These are phyloP conservation scores for Trichoderma reesei DNA, from an alignment of 495 filamentous ascomycete genomes.

Conservation along the genomic window DNA sequence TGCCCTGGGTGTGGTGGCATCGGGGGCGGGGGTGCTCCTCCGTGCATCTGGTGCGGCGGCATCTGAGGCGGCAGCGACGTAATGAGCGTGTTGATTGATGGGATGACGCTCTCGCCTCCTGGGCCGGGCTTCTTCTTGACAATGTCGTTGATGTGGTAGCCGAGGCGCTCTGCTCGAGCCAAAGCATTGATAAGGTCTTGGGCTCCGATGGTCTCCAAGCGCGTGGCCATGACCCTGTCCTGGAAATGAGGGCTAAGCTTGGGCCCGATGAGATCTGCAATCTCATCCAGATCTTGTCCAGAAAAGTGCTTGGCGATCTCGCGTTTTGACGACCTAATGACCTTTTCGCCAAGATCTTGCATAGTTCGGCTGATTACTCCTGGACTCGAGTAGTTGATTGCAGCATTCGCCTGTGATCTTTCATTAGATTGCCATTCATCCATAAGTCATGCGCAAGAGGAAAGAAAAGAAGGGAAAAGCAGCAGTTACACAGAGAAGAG, in stretches of 20 bases:
- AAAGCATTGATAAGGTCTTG: slow-evolving; percentile 39
- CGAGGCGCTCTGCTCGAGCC: slow-evolving; percentile 39
- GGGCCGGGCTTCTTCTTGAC: slow-evolving; percentile 24
- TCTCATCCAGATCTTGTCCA: slow-evolving; percentile 26
- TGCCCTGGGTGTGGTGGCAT: background rate
- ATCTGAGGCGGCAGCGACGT: background rate
- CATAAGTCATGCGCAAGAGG: no score
- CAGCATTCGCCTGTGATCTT: slow-evolving; percentile 31
- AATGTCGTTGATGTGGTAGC: slow-evolving; percentile 34
- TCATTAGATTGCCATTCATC: background rate
- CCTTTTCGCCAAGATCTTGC: slow-evolving; percentile 34
- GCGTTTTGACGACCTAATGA: slow-evolving; percentile 30
- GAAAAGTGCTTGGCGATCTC: slow-evolving; percentile 32
- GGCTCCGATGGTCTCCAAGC: slow-evolving; percentile 37
- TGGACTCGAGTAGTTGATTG: slow-evolving; percentile 32
- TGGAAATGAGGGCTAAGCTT: slow-evolving; percentile 38
- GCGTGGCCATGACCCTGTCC: slow-evolving; percentile 34
- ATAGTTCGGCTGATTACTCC: slow-evolving; percentile 31
- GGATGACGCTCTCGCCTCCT: slow-evolving; percentile 23
- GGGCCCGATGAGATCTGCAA: slow-evolving; percentile 28
- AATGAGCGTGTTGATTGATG: background rate
- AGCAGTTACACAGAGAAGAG: background rate
- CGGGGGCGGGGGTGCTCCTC: background rate
- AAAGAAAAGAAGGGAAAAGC: background rate
- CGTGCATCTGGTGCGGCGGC: background rate